Evolutionary conservation across 257 asterid genomes (phyloP).

Genomic region (Solanum virginianum): DNA sequence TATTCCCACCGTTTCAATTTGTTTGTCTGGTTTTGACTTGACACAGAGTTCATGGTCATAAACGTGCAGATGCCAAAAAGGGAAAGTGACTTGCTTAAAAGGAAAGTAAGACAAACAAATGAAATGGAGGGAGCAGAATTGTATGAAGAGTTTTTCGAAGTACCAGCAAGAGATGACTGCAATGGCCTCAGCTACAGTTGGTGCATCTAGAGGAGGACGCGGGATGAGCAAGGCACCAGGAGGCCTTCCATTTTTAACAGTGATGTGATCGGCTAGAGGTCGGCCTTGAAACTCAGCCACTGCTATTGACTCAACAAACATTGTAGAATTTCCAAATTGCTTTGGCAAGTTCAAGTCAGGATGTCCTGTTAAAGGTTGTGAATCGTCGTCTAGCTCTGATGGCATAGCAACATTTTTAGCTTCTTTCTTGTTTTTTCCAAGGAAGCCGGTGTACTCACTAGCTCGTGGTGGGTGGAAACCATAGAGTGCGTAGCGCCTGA

Average conservation of each 20-base stretch:
- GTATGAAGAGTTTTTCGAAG: neutral
- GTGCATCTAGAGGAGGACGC: constrained; percentile 87
- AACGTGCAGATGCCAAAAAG: no score
- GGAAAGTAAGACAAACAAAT: neutral
- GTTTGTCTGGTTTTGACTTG: no score
- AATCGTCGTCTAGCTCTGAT: constrained; percentile 43
- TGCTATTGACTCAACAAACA: constrained; percentile 71
- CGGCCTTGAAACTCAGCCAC: constrained; percentile 95
- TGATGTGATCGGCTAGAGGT: constrained; percentile 81
- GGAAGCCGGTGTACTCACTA: constrained; percentile 53
- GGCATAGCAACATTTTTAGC: constrained; percentile 19
- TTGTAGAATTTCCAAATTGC: constrained; percentile 71
- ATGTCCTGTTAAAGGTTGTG: constrained; percentile 46
- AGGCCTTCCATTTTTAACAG: constrained; percentile 82
- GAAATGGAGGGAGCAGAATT: neutral
- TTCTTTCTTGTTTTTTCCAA: constrained; percentile 49
- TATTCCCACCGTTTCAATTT: no score
- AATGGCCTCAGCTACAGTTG: constrained; percentile 94
- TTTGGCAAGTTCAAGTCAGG: constrained; percentile 71
- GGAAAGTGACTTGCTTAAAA: no score
- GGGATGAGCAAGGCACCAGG: constrained; percentile 71
- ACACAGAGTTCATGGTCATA: no score
- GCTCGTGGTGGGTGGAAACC: constrained; percentile 86
- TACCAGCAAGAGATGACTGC: constrained; percentile 98
- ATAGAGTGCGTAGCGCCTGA: constrained; percentile 72